Evolutionary conservation across 192 early-diverging fungal species (phyloP).

Genomic region (Geosiphon pyriformis): DNA sequence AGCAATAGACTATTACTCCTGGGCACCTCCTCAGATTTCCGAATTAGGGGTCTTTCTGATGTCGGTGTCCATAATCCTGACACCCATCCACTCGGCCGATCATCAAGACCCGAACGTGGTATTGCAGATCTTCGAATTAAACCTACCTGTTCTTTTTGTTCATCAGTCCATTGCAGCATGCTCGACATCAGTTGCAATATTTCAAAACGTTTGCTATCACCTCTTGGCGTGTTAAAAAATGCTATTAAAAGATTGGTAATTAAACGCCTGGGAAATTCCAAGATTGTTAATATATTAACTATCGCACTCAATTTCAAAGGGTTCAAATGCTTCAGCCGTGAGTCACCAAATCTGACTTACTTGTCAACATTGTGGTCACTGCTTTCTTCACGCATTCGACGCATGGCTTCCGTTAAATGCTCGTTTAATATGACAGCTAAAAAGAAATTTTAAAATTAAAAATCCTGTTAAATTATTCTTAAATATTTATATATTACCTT

Average conservation of each 20-base stretch:
- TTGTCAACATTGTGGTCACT: constrained; percentile 75
- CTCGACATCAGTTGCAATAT: constrained; percentile 85
- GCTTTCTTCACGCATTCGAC: constrained; percentile 72
- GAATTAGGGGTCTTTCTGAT: constrained; percentile 41
- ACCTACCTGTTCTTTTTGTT: constrained; percentile 81
- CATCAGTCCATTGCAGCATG: constrained; percentile 80
- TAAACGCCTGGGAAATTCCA: constrained; percentile 56
- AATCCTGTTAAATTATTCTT: not conserved
- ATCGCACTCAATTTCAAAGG: no score
- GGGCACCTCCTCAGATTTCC: constrained; percentile 34
- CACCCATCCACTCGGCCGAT: constrained; percentile 11
- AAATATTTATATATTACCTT: constrained; percentile 40
- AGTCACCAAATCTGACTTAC: constrained; percentile 34
- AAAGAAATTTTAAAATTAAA: not conserved
- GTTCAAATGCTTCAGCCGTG: no score
- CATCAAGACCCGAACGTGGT: constrained; percentile 32
- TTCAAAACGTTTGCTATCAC: constrained; percentile 88
- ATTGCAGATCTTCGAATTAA: constrained; percentile 58
- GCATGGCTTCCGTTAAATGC: constrained; percentile 88
- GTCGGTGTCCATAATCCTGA: constrained; percentile 40
- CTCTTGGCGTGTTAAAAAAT: constrained; percentile 78
- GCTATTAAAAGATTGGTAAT: constrained; percentile 87
- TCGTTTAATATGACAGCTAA: constrained; percentile 81
- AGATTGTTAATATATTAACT: constrained; percentile 17
- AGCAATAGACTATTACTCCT: not conserved